A percentile compares a stretch with the other conserved stretches of the same genome.
Evolutionary conservation across 768 basidiomycete genomes (phyloP).

Genomic region (Artomyces pyxidatus): DNA sequence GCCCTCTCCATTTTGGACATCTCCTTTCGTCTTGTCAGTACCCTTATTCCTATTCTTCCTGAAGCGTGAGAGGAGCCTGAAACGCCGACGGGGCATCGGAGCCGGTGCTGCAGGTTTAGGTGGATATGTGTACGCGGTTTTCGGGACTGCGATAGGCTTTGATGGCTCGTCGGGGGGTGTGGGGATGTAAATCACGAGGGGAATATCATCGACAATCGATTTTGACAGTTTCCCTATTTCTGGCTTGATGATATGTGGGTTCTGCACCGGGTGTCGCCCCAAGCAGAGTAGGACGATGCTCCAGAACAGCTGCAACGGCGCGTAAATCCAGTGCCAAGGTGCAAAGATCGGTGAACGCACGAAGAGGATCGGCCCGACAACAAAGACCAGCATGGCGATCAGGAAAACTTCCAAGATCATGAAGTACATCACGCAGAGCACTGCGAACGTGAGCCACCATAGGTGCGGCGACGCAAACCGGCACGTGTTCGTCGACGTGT

Average conservation of each 20-base stretch:
- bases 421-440: slow-evolving; percentile 73
- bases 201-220: slow-evolving; percentile 68
- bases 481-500: slow-evolving; percentile 68
- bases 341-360: slow-evolving; percentile 33
- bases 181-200: slow-evolving; percentile 80
- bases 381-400: slow-evolving; percentile 68
- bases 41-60: slow-evolving; percentile 9
- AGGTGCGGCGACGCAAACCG: slow-evolving; percentile 68
- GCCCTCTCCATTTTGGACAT: slow-evolving; percentile 17
- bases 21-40: slow-evolving; percentile 10
- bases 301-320: slow-evolving; percentile 50
- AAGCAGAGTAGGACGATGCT: slow-evolving; percentile 73
- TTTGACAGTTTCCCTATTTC: slow-evolving; percentile 71
- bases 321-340: background rate
- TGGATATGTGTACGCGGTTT: background rate
- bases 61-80: slow-evolving; percentile 37
- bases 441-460: slow-evolving; percentile 82
- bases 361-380: slow-evolving; percentile 71
- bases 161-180: slow-evolving; percentile 45
- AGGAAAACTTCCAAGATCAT: slow-evolving; percentile 65
- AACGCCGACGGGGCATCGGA: slow-evolving; percentile 34
- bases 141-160: background rate
- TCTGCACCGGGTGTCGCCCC: slow-evolving; percentile 73
- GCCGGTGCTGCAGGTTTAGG: slow-evolving; percentile 5
- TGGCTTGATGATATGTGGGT: slow-evolving; percentile 64